Percentiles rank a stretch among this genome's conserved stretches.
phyloP scores from a whole-genome alignment of 805 yeast genomes.

The Lipomyces lipofer region DNA sequence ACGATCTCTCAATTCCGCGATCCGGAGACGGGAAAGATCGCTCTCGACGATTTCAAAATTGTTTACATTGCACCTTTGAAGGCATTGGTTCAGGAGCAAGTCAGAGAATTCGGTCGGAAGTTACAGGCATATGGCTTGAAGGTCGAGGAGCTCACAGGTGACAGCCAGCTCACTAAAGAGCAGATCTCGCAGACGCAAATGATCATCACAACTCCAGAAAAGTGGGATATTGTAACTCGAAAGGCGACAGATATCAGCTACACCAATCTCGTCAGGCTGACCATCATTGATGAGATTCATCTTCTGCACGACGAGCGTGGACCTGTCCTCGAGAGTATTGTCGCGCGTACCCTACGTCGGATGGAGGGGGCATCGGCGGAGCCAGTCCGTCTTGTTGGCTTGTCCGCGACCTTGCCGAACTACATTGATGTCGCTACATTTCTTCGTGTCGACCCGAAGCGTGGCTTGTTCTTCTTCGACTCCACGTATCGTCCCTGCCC shows the following conservation, averaged over 20 bases:
- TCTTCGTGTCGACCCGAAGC: conserved; percentile 68
- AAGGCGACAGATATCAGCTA: conserved; percentile 57
- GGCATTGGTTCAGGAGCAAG: conserved; percentile 56
- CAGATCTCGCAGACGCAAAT: conserved; percentile 50
- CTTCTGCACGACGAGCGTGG: conserved; percentile 50
- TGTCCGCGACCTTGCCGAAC: conserved; percentile 58
- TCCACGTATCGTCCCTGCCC: conserved; percentile 52
- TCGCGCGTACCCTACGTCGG: conserved; percentile 53
- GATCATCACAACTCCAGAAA: conserved; percentile 64
- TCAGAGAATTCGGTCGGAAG: conserved; percentile 48
- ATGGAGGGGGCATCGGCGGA: conserved; percentile 76
- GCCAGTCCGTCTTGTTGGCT: conserved; percentile 47
- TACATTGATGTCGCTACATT: conserved; percentile 50
- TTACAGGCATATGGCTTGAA: conserved; percentile 46
- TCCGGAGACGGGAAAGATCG: conserved; percentile 58
- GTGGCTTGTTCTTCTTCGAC: conserved; percentile 70
- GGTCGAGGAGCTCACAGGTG: conserved; percentile 58
- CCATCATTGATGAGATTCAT: conserved; percentile 53
- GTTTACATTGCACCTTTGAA: conserved; percentile 63
- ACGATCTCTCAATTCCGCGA: conserved; percentile 54
- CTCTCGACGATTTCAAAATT: conserved; percentile 32
- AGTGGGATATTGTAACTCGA: conserved; percentile 60
- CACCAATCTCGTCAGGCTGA: conserved; percentile 50
- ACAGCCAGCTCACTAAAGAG: conserved; percentile 50
- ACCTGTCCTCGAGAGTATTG: conserved; percentile 50